phyloP scores from a whole-genome alignment of 2,329 filamentous ascomycete species.

The Tolypocladium inflatum region DNA sequence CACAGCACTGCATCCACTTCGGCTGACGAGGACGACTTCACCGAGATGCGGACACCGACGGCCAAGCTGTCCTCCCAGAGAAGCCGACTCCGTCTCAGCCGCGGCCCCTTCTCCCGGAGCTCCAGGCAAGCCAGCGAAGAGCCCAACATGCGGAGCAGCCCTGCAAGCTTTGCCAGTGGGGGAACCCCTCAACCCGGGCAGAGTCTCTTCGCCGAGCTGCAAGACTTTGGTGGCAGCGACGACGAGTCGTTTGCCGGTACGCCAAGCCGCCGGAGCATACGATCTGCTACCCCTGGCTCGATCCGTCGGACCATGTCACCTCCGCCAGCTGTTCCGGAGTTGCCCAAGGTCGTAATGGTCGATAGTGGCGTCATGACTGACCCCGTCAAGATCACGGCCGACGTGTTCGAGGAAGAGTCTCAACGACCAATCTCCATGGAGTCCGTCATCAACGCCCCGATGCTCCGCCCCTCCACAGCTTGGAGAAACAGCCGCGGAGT shows the following conservation, averaged over 20 bases:
- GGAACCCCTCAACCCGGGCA: conserved; percentile 50
- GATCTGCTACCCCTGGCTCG: conserved; percentile 39
- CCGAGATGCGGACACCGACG: conserved; percentile 51
- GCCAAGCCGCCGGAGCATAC: conserved; percentile 40
- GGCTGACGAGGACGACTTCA: conserved; percentile 57
- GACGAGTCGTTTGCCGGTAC: conserved; percentile 56
- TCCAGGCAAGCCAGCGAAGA: conserved; percentile 55
- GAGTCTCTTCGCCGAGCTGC: conserved; percentile 85
- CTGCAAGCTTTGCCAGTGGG: conserved; percentile 43
- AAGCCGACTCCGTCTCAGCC: conserved; percentile 62
- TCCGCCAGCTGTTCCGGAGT: conserved; percentile 35
- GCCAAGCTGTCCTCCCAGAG: conserved; percentile 52
- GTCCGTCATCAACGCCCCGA: conserved; percentile 25
- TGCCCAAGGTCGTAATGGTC: conserved; percentile 47
- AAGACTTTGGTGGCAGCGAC: conserved; percentile 67
- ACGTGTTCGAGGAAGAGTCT: conserved; percentile 3
- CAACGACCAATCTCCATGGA: conserved; percentile 30
- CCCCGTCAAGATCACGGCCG: conserved; percentile 30
- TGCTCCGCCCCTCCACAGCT: conserved; percentile 12
- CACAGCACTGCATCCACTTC: conserved; percentile 86
- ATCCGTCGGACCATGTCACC: conserved; percentile 33
- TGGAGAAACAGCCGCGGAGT: conserved; percentile 15
- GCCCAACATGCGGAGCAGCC: conserved; percentile 47
- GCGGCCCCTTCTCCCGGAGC: conserved; percentile 48
- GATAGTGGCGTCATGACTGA: conserved; percentile 55